Evolutionary conservation across 1,284 basidiomycete genomes (phyloP).

Genomic region (Dichomitus squalens): DNA sequence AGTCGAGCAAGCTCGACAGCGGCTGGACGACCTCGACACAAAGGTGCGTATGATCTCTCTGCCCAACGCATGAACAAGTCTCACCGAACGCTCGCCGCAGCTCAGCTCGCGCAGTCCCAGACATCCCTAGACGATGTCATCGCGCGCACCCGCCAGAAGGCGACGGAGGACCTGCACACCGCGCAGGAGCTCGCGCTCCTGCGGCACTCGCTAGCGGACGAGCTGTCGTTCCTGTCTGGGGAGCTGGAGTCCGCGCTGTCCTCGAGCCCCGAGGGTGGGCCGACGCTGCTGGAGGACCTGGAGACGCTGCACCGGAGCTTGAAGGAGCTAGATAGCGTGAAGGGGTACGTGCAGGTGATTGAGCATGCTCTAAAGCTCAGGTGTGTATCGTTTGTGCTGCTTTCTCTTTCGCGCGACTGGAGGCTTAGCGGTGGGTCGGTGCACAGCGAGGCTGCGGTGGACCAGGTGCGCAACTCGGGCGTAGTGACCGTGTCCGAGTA

Average conservation of each 20-base stretch:
- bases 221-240: conserved; percentile 68
- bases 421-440: neutral
- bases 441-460: conserved; percentile 57
- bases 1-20: conserved; percentile 29
- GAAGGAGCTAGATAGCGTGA: conserved; percentile 74
- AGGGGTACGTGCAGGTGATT: conserved; percentile 75
- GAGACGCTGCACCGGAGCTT: conserved; percentile 74
- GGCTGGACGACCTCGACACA: conserved; percentile 28
- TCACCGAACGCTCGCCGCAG: conserved; percentile 37
- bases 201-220: conserved; percentile 76
- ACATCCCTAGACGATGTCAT: conserved; percentile 47
- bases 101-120: conserved; percentile 62
- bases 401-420: conserved; percentile 12
- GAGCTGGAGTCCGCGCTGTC: conserved; percentile 63
- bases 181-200: conserved; percentile 77
- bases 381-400: conserved; percentile 46
- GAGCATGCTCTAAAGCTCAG: conserved; percentile 73
- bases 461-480: conserved; percentile 45
- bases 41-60: conserved; percentile 27
- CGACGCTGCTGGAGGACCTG: conserved; percentile 79
- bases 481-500: conserved; percentile 57
- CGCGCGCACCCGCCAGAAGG: conserved; percentile 43
- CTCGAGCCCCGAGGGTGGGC: conserved; percentile 41
- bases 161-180: conserved; percentile 51
- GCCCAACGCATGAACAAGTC: neutral